Percentiles rank a stretch among this genome's conserved stretches.
Conservation (phyloP, 768 basidiomycete species). For the Mycena epipterygia region DNA sequence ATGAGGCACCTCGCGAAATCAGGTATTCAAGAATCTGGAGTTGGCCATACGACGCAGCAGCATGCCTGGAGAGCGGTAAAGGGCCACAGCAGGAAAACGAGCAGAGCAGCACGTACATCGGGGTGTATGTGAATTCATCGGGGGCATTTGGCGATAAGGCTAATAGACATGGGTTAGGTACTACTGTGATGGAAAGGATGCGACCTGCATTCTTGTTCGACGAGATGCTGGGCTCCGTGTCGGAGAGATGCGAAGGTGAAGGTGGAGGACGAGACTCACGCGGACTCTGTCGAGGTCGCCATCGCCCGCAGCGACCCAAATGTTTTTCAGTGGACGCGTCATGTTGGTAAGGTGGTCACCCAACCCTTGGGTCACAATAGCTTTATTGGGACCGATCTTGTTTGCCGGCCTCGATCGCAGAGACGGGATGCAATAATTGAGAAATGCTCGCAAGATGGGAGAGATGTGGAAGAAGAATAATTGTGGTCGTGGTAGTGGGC, state of each 20-base stretch:
- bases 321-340: slow-evolving; percentile 64
- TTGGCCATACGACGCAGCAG: slow-evolving; percentile 94
- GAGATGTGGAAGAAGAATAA: no score
- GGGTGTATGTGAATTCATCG: slow-evolving; percentile 83
- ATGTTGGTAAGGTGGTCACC: background rate
- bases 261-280: slow-evolving; percentile 56
- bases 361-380: background rate
- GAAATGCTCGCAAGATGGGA: no score
- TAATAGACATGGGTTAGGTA: slow-evolving; percentile 52
- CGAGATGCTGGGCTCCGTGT: slow-evolving; percentile 60
- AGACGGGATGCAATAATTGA: background rate
- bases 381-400: slow-evolving; percentile 16
- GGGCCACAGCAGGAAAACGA: slow-evolving; percentile 30
- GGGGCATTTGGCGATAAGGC: slow-evolving; percentile 79
- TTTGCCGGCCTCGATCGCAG: slow-evolving; percentile 22
- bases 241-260: slow-evolving; percentile 17
- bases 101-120: slow-evolving; percentile 65
- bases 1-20: slow-evolving; percentile 70
- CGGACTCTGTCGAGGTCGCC: slow-evolving; percentile 85
- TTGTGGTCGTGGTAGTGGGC: background rate
- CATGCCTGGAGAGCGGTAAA: slow-evolving; percentile 72
- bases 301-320: slow-evolving; percentile 95
- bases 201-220: slow-evolving; percentile 70
- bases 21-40: slow-evolving; percentile 83
- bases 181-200: slow-evolving; percentile 38